These are phyloP conservation scores for Chaetomiaceae sp. DNA, from an alignment of 2,329 filamentous ascomycete species.

Conservation along the genomic window DNA sequence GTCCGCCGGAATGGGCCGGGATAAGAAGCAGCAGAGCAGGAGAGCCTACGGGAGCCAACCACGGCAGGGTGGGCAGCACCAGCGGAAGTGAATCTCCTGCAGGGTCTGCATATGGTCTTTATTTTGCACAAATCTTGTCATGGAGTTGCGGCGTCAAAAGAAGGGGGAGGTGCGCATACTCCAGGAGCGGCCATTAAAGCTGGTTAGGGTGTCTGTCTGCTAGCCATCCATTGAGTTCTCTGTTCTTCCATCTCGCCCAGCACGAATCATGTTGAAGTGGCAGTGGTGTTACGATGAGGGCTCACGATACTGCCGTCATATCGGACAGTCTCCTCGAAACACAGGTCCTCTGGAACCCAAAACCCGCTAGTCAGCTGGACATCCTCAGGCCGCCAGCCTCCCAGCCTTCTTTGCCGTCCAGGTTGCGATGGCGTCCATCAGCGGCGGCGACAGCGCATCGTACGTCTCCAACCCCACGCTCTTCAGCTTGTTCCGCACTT, in stretches of 20 bases:
- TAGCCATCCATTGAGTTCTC: neutral
- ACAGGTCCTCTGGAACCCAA: no score
- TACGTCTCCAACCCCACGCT: slow-evolving; percentile 55
- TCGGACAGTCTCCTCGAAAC: no score
- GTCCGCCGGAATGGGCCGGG: slow-evolving; percentile 68
- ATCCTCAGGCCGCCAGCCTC: slow-evolving; percentile 14
- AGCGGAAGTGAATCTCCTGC: neutral
- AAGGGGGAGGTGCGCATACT: neutral
- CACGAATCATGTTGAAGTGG: neutral
- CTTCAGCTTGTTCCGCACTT: slow-evolving; percentile 50
- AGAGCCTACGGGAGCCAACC: slow-evolving; percentile 71
- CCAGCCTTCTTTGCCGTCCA: slow-evolving; percentile 48
- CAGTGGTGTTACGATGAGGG: no score
- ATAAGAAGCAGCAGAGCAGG: slow-evolving; percentile 61
- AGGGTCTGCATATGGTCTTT: neutral
- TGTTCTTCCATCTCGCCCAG: neutral
- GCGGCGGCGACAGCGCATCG: slow-evolving; percentile 54
- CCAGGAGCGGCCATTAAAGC: neutral
- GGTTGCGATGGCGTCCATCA: slow-evolving; percentile 60
- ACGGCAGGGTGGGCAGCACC: slow-evolving; percentile 14
- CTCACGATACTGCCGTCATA: no score
- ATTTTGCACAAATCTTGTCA: neutral
- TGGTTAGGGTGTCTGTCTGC: neutral
- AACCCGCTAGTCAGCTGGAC: neutral
- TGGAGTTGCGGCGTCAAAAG: slow-evolving; percentile 9